Base-by-base conservation (phyloP, 331 rosid species). In the Rosa hybrid region DNA sequence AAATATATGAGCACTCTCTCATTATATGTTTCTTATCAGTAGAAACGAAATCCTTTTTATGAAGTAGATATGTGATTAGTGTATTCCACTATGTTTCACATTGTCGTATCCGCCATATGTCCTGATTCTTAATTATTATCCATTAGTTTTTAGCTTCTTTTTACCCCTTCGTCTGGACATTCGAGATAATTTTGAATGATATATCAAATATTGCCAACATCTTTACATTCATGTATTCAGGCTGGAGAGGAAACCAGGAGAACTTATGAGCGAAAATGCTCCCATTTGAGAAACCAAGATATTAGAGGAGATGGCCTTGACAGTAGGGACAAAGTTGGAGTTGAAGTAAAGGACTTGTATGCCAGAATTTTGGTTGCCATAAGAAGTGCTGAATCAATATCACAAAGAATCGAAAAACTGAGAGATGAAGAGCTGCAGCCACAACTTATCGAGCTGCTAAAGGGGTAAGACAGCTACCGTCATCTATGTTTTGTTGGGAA, bases 401-500 rank as follows among this genome's bases (percentile, higher is more conserved):
- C 81, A 49, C 20, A 62, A 65, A 80, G 78, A 71, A 76, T 84
- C 1, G 65, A 70, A 45, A 76, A 63, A 18, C 84, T 84, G 11
- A 78, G 81, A 62, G 86, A 84, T 45, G 77, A 78, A 45, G 84
- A 84, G 57, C 51, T 84, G 77, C 84, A 71, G 54, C 84, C 84
- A 8, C 84, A 80, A 27, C 75, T 84, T 44, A 34, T 84, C 13
- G 81, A 84, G 75, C 81, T 84, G 12, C 60, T 80, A n/a, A 72
- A 63, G 44, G 81, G 86, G 86, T 84, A 84, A 60, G 71, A 53
- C 45, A 49, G 49, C 50, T 48, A 44, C 60, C 63, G 39, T 44
- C 20, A 9, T 30, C 63, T 67, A 12, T 38, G 72, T 49, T 20
- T 50, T 60, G 18, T 5, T 12, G 12, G 21, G 12, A 60, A 77